Base-by-base conservation (phyloP, 116 monocot genomes). In the Iris pallida region DNA sequence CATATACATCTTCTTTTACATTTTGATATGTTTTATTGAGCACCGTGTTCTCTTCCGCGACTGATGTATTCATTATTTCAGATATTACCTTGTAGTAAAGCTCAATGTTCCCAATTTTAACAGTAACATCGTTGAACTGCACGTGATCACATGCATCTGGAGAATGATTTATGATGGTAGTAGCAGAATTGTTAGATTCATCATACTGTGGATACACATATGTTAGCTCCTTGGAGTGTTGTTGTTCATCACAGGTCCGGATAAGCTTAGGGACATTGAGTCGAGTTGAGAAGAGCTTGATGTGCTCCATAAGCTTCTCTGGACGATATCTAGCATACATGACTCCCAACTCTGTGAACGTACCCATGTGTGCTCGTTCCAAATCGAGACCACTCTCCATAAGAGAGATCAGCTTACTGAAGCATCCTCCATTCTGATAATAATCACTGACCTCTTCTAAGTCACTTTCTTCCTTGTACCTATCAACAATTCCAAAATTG, bases 361-460 rank as follows among this genome's bases (percentile, higher is more conserved):
- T 96, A 60, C 96, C 91, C 96, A 96, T 96, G 71, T 96, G 96
- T 45, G 96, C 96, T 40, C 96, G 84, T 60, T 96, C 96, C 67
- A 96, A 73, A 19, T 91, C 96, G 62, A 96, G 96, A 16, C 96
- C 96, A 66, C 91, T 91, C 73, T 96, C 96, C 91, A 96, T 91
- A 41, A 96, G 89, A 68, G 89, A 84, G 40, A 96, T 96, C 8
- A 91, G 75, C 79, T 96, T 91, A 65, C 85, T 96, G 75, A 96
- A 96, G 65, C 87, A 96, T 58, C 91, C 96, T 82, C 91, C 86
- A 66, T 91, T 96, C 79, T 96, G 96, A 66, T 96, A 96, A 66
- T 89, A 91, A 17, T 89, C 88, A 66, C 96, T 91, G 47, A 96
- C 96, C 68, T 96, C 96, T 86, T 96, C 96, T 84, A 96, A 84